Evolutionary conservation across 768 basidiomycete species (phyloP).

Genomic region (Lentinula sp.): DNA sequence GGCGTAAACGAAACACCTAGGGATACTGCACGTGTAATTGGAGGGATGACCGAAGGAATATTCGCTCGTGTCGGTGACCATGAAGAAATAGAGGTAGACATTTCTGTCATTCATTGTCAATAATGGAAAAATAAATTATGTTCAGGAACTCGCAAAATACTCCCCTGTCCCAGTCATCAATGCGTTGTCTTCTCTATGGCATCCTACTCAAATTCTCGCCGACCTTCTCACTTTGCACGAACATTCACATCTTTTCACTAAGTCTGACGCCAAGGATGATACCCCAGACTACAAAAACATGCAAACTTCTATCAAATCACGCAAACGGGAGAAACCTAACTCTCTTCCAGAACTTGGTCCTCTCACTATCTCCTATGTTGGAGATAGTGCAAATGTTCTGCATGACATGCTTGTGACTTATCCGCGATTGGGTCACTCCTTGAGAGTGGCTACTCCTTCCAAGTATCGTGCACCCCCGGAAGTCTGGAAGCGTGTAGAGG

Average conservation of each 20-base stretch:
- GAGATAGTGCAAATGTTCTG: constrained; percentile 91
- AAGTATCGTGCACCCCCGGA: constrained; percentile 59
- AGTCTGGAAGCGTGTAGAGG: constrained; percentile 80
- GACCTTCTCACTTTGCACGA: constrained; percentile 90
- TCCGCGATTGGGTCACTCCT: constrained; percentile 82
- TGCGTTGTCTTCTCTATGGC: constrained; percentile 92
- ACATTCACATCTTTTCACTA: constrained; percentile 48
- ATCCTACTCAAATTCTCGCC: constrained; percentile 93
- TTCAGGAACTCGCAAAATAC: constrained; percentile 84
- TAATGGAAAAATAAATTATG: background rate
- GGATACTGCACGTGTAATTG: constrained; percentile 84
- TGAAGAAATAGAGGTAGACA: constrained; percentile 80
- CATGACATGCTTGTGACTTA: constrained; percentile 97
- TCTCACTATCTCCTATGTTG: constrained; percentile 88
- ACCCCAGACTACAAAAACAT: constrained; percentile 15
- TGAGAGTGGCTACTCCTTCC: constrained; percentile 79
- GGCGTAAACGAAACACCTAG: constrained; percentile 88
- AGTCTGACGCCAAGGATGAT: constrained; percentile 12
- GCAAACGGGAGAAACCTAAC: constrained; percentile 7
- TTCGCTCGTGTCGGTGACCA: constrained; percentile 96
- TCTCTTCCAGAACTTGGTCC: constrained; percentile 55
- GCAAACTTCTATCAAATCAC: constrained; percentile 5
- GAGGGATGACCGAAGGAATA: constrained; percentile 94
- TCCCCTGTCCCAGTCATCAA: constrained; percentile 94
- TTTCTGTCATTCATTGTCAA: background rate